Conservation (phyloP, 306 rosid genomes). For the Acacia melanoxylon region DNA sequence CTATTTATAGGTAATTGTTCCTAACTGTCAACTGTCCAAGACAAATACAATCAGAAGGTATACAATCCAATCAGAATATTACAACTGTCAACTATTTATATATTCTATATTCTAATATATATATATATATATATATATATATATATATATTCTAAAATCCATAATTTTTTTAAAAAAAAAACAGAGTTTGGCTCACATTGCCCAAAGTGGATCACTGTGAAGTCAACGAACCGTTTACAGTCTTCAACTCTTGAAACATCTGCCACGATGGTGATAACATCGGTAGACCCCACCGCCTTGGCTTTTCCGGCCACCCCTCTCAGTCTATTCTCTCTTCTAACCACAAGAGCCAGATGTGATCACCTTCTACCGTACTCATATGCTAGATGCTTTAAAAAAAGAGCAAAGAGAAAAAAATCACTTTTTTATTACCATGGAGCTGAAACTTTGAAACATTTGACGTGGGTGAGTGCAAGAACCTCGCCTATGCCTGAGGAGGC, state of each 20-base stretch:
- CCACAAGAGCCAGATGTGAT: slow-evolving; percentile 50
- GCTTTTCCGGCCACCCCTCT: slow-evolving; percentile 37
- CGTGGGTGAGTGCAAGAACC: slow-evolving; percentile 32
- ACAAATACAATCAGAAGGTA: no score
- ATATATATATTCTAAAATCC: no score
- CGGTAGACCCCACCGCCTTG: slow-evolving; percentile 38
- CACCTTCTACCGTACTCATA: slow-evolving; percentile 53
- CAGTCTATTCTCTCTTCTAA: slow-evolving; percentile 48
- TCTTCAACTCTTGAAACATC: slow-evolving; percentile 49
- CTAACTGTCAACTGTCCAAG: no score
- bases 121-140: no score
- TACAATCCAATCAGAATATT: no score
- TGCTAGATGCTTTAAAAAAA: slow-evolving; percentile 37
- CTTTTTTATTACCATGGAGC: background rate
- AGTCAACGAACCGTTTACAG: slow-evolving; percentile 41
- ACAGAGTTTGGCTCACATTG: slow-evolving; percentile 24
- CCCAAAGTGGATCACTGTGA: slow-evolving; percentile 44
- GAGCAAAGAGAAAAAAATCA: background rate
- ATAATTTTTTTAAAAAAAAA: background rate
- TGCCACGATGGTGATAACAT: slow-evolving; percentile 42
- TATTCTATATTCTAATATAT: no score
- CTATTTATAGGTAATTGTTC: no score
- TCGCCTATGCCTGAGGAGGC: slow-evolving; percentile 66
- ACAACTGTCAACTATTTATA: no score
- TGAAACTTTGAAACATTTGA: slow-evolving; percentile 5